These are phyloP conservation scores for Cystobasidium onofrii DNA, from an alignment of 768 basidiomycete species.

Conservation along the genomic window DNA sequence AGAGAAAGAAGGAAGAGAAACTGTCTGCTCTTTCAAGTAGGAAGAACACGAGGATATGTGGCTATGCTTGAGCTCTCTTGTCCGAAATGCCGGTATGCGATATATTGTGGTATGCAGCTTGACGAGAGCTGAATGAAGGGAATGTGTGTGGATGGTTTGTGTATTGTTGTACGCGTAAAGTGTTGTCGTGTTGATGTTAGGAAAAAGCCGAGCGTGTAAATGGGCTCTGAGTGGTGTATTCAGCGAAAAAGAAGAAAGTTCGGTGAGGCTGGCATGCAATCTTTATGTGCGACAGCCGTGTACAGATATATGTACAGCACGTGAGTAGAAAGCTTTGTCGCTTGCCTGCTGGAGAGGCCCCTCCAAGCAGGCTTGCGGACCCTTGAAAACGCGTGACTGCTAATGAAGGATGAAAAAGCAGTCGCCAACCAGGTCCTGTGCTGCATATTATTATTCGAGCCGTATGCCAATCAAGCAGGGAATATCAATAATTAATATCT, in stretches of 20 bases:
- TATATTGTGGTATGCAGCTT: background rate
- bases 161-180: background rate
- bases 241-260: background rate
- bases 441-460: too few relatives aligned
- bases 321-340: too few relatives aligned
- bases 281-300: too few relatives aligned
- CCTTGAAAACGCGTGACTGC: too few relatives aligned
- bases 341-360: too few relatives aligned
- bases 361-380: too few relatives aligned
- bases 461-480: too few relatives aligned
- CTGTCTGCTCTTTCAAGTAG: background rate
- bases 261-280: background rate
- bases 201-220: background rate
- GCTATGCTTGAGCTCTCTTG: background rate
- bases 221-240: background rate
- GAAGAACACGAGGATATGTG: background rate
- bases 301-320: too few relatives aligned
- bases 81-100: background rate
- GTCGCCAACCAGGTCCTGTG: too few relatives aligned
- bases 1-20: constrained; percentile 13
- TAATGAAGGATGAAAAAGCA: too few relatives aligned
- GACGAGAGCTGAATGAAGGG: background rate
- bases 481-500: too few relatives aligned
- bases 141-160: background rate
- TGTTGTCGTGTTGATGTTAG: background rate